Base-by-base conservation (phyloP, 2,329 filamentous ascomycete species). In the Colletotrichum neosansevieriae region DNA sequence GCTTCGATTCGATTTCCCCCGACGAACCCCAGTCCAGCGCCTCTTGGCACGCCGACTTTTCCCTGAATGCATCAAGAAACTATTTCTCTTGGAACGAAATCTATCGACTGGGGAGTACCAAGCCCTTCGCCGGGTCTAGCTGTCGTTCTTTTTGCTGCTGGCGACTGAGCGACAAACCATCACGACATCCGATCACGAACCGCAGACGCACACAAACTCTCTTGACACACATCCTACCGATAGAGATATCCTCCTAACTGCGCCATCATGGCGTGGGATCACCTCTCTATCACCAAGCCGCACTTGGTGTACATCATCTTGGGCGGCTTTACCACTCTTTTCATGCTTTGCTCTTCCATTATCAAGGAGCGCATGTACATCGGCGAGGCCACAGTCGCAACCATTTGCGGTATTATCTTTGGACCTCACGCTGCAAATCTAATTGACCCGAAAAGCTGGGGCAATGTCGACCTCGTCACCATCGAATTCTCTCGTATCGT, bases 281-380 rank as follows among this genome's bases (percentile, higher is more conserved):
- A 94, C 74, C 86, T 95, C 60, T 90, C 90, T 70, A 91, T 98
- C 83, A 98, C 97, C 82, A 92, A 91, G 85, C 93, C 96, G 75
- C 96, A 99, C 85, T 81, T 98, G 93, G 96, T 97, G 72, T 99
- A 99, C 82, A 94, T 98, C 82, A 98, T 99, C 81, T 85, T 99
- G 64, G 96, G 96, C 76, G 96, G 95, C 79, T 99, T 99, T 84
- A 99, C 96, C 73, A 94, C 92, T 69, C 85, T 99, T 75, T 99
- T 99, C 84, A 99, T 99, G 96, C 86, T 99, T 69, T 97, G 94
- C 80, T 99, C 96, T 69, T 94, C 97, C 63, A 90, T 98, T 77
- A 97, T 99, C 83, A 99, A 99, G 85, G 96, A 99, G 85, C 92
- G 93, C 79, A 88, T 98, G 76, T 99, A 99, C 83, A 99, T 99